phyloP scores from a whole-genome alignment of 139 green algal species.

The Chlorella sorokiniana region DNA sequence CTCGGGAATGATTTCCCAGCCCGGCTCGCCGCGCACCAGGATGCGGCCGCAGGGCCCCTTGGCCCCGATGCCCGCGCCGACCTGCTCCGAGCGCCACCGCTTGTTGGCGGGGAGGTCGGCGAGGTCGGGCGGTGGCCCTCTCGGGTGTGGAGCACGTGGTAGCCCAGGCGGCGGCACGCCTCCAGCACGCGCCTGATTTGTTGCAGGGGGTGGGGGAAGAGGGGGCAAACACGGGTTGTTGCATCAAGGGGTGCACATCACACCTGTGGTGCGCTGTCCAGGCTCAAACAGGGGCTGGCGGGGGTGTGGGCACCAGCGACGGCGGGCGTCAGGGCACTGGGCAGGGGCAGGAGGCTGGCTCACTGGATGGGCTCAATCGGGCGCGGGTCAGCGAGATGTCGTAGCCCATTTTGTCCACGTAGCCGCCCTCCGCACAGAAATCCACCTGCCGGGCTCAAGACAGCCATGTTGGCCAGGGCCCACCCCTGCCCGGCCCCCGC shows the following conservation, averaged over 20 bases:
- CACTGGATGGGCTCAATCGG: constrained; percentile 61
- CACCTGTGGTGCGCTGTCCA: neutral
- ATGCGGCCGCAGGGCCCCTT: constrained; percentile 52
- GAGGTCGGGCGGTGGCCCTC: constrained; percentile 70
- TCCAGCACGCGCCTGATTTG: constrained; percentile 46
- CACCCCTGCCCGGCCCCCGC: too few species aligned
- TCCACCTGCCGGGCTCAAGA: constrained; percentile 50
- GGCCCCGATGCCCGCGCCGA: constrained; percentile 64
- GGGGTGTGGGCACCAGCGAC: neutral
- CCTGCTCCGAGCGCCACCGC: constrained; percentile 53
- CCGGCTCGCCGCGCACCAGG: constrained; percentile 61
- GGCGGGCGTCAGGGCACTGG: neutral
- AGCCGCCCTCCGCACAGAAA: constrained; percentile 69
- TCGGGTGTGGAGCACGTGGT: constrained; percentile 66
- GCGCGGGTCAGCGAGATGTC: constrained; percentile 52
- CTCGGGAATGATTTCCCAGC: constrained; percentile 76
- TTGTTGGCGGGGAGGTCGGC: constrained; percentile 72
- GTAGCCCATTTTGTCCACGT: constrained; percentile 73
- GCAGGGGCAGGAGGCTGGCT: neutral
- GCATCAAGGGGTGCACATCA: neutral
- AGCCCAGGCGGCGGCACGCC: constrained; percentile 44
- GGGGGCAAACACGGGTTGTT: neutral
- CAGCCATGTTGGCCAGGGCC: too few species aligned
- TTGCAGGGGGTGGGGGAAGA: neutral
- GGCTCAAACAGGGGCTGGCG: neutral